Percentiles rank a stretch among this genome's conserved stretches.
Conservation (phyloP, 331 rosid genomes). For the Malus hybrid region DNA sequence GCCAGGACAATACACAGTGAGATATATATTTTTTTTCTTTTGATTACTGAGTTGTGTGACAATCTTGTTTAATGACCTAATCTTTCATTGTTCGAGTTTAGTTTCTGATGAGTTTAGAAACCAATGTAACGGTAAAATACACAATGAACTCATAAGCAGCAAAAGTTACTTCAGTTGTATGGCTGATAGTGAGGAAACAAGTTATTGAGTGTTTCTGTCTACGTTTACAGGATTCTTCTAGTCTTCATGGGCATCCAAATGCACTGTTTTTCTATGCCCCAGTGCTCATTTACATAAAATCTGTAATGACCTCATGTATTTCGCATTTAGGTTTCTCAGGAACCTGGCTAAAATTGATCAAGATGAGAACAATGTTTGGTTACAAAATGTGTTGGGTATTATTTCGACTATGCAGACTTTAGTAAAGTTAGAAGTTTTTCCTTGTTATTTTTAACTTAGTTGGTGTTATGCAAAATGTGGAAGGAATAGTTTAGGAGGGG, state of each 20-base stretch:
- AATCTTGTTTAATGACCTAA: background rate
- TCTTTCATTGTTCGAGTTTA: background rate
- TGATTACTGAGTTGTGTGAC: background rate
- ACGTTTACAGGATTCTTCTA: background rate
- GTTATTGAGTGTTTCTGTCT: background rate
- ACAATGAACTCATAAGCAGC: background rate
- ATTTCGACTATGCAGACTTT: background rate
- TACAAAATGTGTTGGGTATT: background rate
- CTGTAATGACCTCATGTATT: background rate
- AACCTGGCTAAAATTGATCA: background rate
- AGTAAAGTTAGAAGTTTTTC: background rate
- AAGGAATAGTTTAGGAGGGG: background rate
- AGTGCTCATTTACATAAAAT: background rate
- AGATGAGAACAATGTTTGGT: background rate
- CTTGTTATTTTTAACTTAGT: background rate
- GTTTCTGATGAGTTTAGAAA: background rate
- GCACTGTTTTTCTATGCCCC: background rate
- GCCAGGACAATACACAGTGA: background rate
- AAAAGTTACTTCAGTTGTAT: background rate
- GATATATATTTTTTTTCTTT: background rate
- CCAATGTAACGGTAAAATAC: background rate
- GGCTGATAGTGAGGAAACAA: background rate
- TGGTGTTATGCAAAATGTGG: background rate
- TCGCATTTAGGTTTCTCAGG: background rate
- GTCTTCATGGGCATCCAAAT: background rate